Conservation (phyloP, 176 grass and related monocot species). For the Hyparrhenia diplandra region DNA sequence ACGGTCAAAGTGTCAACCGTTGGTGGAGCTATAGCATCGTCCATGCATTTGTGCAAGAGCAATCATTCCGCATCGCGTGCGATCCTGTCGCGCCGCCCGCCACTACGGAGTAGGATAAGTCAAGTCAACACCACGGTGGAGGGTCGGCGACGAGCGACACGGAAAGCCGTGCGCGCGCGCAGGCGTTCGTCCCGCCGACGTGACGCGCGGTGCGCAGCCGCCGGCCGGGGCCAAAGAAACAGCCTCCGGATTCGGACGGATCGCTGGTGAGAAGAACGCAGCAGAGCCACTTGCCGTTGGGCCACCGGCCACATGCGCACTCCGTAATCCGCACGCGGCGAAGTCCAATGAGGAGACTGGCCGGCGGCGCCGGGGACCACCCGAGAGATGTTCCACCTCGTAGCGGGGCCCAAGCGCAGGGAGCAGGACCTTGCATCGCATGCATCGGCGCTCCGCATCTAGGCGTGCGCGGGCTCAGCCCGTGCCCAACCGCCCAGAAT, state of each 20-base stretch:
- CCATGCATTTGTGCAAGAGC: not conserved
- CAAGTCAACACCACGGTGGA: not conserved
- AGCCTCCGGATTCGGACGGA: not conserved
- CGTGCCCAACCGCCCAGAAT: not conserved
- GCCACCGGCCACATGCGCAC: not conserved
- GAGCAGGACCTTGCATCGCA: too few relatives aligned
- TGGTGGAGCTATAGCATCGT: not conserved
- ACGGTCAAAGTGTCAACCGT: not conserved
- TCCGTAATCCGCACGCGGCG: not conserved
- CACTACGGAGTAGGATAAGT: not conserved
- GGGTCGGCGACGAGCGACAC: not conserved
- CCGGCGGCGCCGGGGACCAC: not conserved
- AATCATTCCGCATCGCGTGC: too few relatives aligned
- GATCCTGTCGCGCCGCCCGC: too few relatives aligned
- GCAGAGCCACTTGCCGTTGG: not conserved
- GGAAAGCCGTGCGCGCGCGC: not conserved
- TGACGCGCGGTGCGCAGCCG: not conserved
- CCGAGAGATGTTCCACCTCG: too few relatives aligned
- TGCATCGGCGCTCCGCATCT: not conserved
- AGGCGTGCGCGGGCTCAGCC: not conserved
- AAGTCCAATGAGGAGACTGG: conserved; percentile 1
- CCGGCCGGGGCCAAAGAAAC: not conserved
- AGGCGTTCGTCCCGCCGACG: not conserved
- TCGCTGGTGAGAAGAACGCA: not conserved
- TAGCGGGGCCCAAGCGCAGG: too few relatives aligned